Percentiles rank a stretch among this genome's conserved stretches.
Evolutionary conservation across 2,329 filamentous ascomycete species (phyloP).

Genomic region (Neonectria faginata): DNA sequence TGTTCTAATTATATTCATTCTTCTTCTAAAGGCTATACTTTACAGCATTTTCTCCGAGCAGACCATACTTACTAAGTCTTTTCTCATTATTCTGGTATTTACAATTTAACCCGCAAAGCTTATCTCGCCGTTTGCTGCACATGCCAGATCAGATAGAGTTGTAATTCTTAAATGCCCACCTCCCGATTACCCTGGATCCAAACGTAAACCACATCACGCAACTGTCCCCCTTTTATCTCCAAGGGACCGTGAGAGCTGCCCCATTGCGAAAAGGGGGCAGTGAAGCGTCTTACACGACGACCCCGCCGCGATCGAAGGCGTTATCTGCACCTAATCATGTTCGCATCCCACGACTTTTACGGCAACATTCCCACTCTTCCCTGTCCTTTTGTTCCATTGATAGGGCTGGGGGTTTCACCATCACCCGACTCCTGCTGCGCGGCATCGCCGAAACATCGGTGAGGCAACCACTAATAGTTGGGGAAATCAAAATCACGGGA

Average conservation of each 20-base stretch:
- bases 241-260: neutral
- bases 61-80: neutral
- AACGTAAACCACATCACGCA: neutral
- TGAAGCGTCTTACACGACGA: neutral
- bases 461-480: slow-evolving; percentile 12
- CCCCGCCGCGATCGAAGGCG: neutral
- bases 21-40: neutral
- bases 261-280: slow-evolving; percentile 6
- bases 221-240: neutral
- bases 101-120: neutral
- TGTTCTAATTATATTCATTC: neutral
- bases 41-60: neutral
- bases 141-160: neutral
- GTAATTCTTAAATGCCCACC: neutral
- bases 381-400: neutral
- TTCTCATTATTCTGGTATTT: neutral
- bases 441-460: slow-evolving; percentile 14
- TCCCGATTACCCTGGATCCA: slow-evolving; percentile 1
- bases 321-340: slow-evolving; percentile 1
- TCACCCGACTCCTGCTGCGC: slow-evolving; percentile 18
- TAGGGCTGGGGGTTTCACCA: slow-evolving; percentile 19
- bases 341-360: neutral
- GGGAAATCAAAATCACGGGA: slow-evolving; percentile 23
- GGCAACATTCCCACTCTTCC: neutral
- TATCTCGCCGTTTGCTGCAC: neutral